Evolutionary conservation across 116 monocot genomes (phyloP).

Genomic region (Zostera marina): DNA sequence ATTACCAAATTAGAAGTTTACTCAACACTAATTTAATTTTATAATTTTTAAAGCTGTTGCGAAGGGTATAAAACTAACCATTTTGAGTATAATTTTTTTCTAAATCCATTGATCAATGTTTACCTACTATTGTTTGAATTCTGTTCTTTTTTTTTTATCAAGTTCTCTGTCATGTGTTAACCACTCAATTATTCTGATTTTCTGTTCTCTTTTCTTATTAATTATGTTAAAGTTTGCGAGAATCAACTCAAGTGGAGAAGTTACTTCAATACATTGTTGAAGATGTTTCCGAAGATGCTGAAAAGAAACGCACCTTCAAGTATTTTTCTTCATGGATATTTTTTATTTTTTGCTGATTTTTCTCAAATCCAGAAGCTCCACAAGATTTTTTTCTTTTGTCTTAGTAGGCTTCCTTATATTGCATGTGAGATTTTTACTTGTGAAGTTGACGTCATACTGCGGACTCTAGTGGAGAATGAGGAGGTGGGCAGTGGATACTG

Average conservation of each 20-base stretch:
- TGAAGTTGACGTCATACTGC: slow-evolving; percentile 81
- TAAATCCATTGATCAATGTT: too few relatives aligned
- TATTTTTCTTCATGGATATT: background rate
- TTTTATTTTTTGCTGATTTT: background rate
- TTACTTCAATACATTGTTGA: slow-evolving; percentile 81
- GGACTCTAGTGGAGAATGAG: slow-evolving; percentile 71
- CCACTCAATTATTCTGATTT: too few relatives aligned
- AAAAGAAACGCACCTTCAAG: slow-evolving; percentile 67
- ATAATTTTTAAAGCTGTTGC: too few relatives aligned
- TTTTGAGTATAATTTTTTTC: too few relatives aligned
- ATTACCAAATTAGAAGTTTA: too few relatives aligned
- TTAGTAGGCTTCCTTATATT: slow-evolving; percentile 80
- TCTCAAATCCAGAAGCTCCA: background rate
- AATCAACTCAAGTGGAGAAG: slow-evolving; percentile 67
- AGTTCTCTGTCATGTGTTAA: too few relatives aligned
- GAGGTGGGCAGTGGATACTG: slow-evolving; percentile 41
- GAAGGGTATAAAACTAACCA: too few relatives aligned
- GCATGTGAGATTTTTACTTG: slow-evolving; percentile 97
- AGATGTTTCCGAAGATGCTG: slow-evolving; percentile 77
- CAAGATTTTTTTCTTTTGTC: background rate
- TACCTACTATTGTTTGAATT: too few relatives aligned
- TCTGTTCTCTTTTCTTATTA: too few relatives aligned
- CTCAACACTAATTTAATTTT: too few relatives aligned
- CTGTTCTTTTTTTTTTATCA: too few relatives aligned
- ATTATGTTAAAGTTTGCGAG: slow-evolving; percentile 34